Base-by-base conservation (phyloP, 202 grass and related monocot species). In the Miscanthus sacchariflorus region DNA sequence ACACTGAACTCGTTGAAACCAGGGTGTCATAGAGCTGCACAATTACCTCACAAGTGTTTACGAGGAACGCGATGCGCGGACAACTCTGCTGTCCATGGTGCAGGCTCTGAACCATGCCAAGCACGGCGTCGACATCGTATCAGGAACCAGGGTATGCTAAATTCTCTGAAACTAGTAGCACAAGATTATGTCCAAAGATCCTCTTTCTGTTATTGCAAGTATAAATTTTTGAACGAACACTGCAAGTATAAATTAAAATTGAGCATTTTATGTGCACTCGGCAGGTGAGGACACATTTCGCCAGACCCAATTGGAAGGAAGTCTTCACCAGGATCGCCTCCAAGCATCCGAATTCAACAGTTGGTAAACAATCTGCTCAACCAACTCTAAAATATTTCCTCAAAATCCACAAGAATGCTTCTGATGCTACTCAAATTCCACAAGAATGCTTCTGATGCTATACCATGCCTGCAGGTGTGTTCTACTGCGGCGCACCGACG, bases 51-150 rank as follows among this genome's bases (percentile, higher is more conserved):
- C 97, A 4, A 99, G 94, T 58, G 94, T 99, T 50, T 99, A 99
- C 0, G 97, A 99, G 88, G 97, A 99, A 90, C 93, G 94, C 0
- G 97, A 99, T 91, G 97, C 97, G 10, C 91, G 97, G 68, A 99
- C 97, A 28, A 99, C 97, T 79, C 94, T 99, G 2, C 61, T 99
- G 74, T 93, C 97, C 19, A 99, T 99, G 97, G 97, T 99, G 81
- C 97, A 99, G 78, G 97, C 97, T 87, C 88, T 99, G 48, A 97
- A 97, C 65, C 97, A 99, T 93, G 97, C 97, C 19, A 99, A 99
- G 83, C 90, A 95, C 46, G 97, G 97, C 13, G 91, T 99, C 0
- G 97, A 99, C 77, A 99, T 99, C 36, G 94, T 99, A 15, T 99
- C 97, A 6, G 97, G 97, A 78, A 99, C 97, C 52, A 85, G 97